These are phyloP conservation scores for Spongospora subterranea DNA, from an alignment of 208 protist genomes.

Conservation along the genomic window DNA sequence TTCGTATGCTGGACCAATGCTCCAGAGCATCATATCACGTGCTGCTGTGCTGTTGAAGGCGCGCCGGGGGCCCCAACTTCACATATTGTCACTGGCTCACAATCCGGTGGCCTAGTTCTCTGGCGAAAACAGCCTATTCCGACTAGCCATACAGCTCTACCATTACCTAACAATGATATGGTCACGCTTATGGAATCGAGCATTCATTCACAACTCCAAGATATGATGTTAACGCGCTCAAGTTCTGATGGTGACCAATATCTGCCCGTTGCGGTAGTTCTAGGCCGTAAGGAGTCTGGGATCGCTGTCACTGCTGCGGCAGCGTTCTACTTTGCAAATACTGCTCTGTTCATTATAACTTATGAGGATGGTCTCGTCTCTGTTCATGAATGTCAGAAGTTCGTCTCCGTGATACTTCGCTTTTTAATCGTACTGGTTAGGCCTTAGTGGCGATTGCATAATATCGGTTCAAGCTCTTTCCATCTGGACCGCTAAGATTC, in stretches of 20 bases:
- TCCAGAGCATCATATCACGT: neutral
- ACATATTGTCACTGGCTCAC: neutral
- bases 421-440: neutral
- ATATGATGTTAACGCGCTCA: neutral
- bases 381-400: neutral
- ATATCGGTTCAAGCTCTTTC: neutral
- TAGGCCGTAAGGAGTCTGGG: neutral
- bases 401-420: neutral
- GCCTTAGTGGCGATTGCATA: neutral
- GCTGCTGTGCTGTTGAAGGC: neutral
- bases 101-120: neutral
- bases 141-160: neutral
- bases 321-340: neutral
- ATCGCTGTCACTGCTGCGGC: neutral
- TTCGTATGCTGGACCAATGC: neutral
- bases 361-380: neutral
- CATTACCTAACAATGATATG: neutral
- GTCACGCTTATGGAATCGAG: neutral
- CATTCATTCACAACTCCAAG: neutral
- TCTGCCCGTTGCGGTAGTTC: neutral
- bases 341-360: neutral
- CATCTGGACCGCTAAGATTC: neutral
- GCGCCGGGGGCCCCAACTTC: neutral
- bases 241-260: neutral
- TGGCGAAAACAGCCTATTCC: neutral